Evolutionary conservation across 1,139 yeast genomes (phyloP), one percentile per base, ranked within the genome.

Genomic region (Lizanozyma gosingica): DNA sequence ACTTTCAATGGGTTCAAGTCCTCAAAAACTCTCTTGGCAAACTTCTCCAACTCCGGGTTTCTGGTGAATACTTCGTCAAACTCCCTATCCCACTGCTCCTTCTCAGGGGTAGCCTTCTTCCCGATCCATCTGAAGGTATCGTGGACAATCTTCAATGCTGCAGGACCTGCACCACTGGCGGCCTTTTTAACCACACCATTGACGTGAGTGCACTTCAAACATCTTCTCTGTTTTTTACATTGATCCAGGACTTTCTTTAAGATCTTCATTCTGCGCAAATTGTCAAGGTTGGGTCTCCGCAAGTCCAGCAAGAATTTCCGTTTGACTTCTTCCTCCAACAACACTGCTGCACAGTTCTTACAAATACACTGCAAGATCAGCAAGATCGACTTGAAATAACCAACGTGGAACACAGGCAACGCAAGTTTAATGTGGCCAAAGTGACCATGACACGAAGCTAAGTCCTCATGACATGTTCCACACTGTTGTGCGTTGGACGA

Each of bases 101-200:
- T 88, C 56, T 94, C 98, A 3, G 84, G 84, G 1, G 90, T 82
- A 9, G 80, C 73, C 54, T 85, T 88, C 64, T 94, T 94, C 43
- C 97, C 97, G 34, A 86, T 76, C 92, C 95, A 92, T 56, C 98
- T 73, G 65, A 85, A 94, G 22, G 95, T 85, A 61, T 94, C 97
- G 60, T 94, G 99, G 43, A 94, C 85, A 48, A 94, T 86, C 57
- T 92, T 92, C 47, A 94, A 69, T 1, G 98, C 92, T 0, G 94
- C 92, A n/a, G 92, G 84, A 34, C 92, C 88, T 2, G 87, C 82
- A 39, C 94, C 94, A 27, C 85, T 78, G 2, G 97, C 98, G 2
- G 97, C 97, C 58, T 88, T 92, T 59, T 94, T 94, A 29, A 94
- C 98, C 42, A 92, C 97, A 51, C 99, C 99, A 55, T 94, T 92